Evolutionary conservation across 805 yeast species (phyloP), one percentile per base, ranked within the genome.

Genomic region (Groenewaldozyma tartarivorans): DNA sequence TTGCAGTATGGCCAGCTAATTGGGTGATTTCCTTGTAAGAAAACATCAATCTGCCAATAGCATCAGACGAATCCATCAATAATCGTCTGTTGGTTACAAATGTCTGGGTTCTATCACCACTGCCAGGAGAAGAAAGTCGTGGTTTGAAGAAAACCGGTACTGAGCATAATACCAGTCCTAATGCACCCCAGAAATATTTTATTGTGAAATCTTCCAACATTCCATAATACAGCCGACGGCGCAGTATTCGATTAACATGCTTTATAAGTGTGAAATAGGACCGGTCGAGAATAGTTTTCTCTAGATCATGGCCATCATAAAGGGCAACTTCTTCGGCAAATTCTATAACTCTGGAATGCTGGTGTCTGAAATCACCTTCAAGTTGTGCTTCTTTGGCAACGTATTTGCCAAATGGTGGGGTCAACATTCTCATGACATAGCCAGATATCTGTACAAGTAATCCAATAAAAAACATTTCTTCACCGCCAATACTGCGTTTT

Each of bases 101-200:
- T 44, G 79, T 81, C n/a, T 88, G 86, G 0, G 94, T 79, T 35
- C 58, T 42, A 17, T 52, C 49, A 7, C 36, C 50, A 17, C 47
- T 46, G 1, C 75, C 72, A n/a, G 27, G 26, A 37, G 61, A 66
- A 21, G 47, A 9, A 3, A 54, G 53, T 27, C 74, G 72, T 39
- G 76, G 67, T 45, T 70, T 67, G 54, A 77, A 73, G 56, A 88
- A 88, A 2, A 87, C 82, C 4, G 97, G 96, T 2, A 88, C 77
- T 2, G 95, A 78, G 61, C 96, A 88, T 36, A 88, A 68, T 1
- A 79, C 74, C 45, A 88, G 69, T 7, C 97, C 97, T 24, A 92
- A 85, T 2, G 96, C 97, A 47, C 97, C 97, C 88, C 96, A 81
- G 37, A 86, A 75, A 61, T 88, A 88, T 63, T 88, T 88, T 46